A percentile compares a stretch with the other conserved stretches of the same genome.
Evolutionary conservation across 1,284 basidiomycete species (phyloP).

Genomic region (Sporisorium sorghi): DNA sequence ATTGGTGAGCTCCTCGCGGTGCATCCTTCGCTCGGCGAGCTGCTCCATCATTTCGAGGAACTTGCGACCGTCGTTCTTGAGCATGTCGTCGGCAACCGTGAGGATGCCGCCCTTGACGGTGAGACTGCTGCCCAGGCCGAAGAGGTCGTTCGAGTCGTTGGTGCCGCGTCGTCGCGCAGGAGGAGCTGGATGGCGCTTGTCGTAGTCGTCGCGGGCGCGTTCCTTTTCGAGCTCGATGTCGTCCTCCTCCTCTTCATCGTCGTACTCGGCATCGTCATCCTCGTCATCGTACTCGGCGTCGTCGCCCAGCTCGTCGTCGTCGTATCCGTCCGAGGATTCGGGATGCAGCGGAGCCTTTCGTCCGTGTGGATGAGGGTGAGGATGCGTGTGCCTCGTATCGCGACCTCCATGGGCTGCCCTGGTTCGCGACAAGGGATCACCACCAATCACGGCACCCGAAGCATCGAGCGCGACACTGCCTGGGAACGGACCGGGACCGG

Average conservation of each 20-base stretch:
- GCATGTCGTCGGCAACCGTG: conserved; percentile 97
- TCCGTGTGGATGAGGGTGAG: conserved; percentile 41
- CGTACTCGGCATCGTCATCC: conserved; percentile 67
- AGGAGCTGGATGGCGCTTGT: conserved; percentile 42
- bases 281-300: conserved; percentile 75
- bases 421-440: conserved; percentile 71
- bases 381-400: conserved; percentile 50
- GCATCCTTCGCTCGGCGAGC: conserved; percentile 91
- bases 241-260: conserved; percentile 63
- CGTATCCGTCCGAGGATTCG: conserved; percentile 55
- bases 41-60: conserved; percentile 99
- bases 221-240: conserved; percentile 64
- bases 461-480: conserved; percentile 92
- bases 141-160: conserved; percentile 74
- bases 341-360: conserved; percentile 43
- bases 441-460: conserved; percentile 84
- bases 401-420: conserved; percentile 27
- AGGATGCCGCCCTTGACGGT: conserved; percentile 92
- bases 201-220: conserved; percentile 61
- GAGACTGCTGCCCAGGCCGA: conserved; percentile 81
- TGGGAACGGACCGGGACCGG: conserved; percentile 96
- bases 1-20: conserved; percentile 80
- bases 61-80: conserved; percentile 98
- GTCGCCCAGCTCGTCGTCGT: conserved; percentile 63
- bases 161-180: conserved; percentile 33